Base-by-base conservation (phyloP, 2,329 filamentous ascomycete genomes). In the Periglandula ipomoeae region DNA sequence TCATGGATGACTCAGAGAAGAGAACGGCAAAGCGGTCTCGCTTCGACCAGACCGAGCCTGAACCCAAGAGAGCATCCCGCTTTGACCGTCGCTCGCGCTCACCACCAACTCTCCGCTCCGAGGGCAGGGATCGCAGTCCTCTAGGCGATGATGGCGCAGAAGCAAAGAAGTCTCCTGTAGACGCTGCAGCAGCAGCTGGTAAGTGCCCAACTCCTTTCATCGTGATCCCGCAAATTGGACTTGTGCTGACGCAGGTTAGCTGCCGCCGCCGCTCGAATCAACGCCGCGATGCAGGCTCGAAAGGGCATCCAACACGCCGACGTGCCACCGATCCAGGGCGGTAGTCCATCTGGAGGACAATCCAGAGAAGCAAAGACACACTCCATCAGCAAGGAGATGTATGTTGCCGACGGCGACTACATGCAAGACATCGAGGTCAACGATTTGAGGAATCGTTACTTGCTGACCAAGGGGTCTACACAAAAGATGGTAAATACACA, bases 401-500 rank as follows among this genome's bases (percentile, higher is more conserved):
- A 97, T 65, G 86, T 95, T 59, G 86, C 90, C 53, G 93, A 97
- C 65, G 93, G 93, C 60, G 93, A 98, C 70, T 97, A 87, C 67
- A 97, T 98, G 71, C 93, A 94, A 69, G 93, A 98, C 64, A 95
- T 98, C 63, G 93, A 97, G 74, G 89, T 98, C 74, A 98, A 98
- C 69, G 91, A 97, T 69, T 72, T 97, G 62, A 85, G 91, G 56
- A 98, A 97, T 67, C 87, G 91, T 60, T 98, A 98, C 69, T 85
- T 90, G 67, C 78, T 98, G 72, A 98, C 91, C 56, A 97, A 96
- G 75, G 89, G 90, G 62, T 87, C 89, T 61, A 95, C 89, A 57
- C 93, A 97, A 77, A 95, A 95, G 81, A 95, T 93, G 91, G 93
- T 98, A 96, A 95, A 85, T 90, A 84, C 70, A 70, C 79, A 44